Percentiles rank a stretch among this genome's conserved stretches.
Conservation (phyloP, 176 grass and related monocot genomes). For the Hyparrhenia diplandra region DNA sequence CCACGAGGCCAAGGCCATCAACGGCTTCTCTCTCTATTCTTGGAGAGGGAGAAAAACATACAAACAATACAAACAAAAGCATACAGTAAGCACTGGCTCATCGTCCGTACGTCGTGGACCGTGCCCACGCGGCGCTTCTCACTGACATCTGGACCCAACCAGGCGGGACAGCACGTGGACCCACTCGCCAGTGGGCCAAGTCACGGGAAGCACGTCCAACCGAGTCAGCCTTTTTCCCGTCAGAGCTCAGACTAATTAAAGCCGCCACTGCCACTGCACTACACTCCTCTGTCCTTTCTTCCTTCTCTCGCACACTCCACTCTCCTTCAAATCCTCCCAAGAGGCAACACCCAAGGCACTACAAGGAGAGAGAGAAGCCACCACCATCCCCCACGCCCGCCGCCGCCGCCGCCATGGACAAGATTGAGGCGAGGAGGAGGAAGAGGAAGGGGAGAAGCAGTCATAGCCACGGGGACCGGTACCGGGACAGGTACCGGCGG, state of each 20-base stretch:
- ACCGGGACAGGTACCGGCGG: background rate
- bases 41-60: background rate
- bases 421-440: background rate
- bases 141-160: background rate
- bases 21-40: too few species aligned
- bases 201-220: background rate
- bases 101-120: background rate
- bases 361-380: background rate
- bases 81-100: background rate
- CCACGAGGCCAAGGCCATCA: too few species aligned
- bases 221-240: background rate
- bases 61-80: background rate
- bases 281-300: too few species aligned
- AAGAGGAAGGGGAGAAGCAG: background rate
- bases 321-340: slow-evolving; percentile 3
- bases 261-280: too few species aligned
- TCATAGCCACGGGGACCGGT: background rate
- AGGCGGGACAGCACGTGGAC: background rate
- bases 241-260: background rate
- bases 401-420: background rate
- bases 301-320: too few species aligned
- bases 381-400: too few species aligned
- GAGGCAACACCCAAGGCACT: too few species aligned
- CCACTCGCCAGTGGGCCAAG: background rate
- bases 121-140: background rate